Evolutionary conservation across 2,329 filamentous ascomycete genomes (phyloP).

Genomic region (Pseudogymnoascus verrucosus): DNA sequence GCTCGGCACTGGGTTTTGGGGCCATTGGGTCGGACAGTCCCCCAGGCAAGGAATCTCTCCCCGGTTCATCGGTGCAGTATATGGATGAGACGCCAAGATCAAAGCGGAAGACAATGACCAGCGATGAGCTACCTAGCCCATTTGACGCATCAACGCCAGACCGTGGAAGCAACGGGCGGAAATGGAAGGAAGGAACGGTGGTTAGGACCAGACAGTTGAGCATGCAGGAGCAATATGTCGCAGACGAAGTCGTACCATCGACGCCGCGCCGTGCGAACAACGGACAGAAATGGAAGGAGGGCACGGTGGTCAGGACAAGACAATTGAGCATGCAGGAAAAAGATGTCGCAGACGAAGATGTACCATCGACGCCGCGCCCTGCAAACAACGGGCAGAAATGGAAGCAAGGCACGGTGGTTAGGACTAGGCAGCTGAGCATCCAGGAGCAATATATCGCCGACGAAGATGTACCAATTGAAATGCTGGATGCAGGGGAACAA

Average conservation of each 20-base stretch:
- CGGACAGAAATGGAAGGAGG: not conserved
- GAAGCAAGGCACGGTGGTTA: not conserved
- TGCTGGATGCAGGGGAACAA: not conserved
- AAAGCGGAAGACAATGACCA: not conserved
- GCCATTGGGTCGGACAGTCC: not conserved
- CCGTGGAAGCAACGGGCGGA: not conserved
- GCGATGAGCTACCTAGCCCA: not conserved
- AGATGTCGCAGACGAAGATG: not conserved
- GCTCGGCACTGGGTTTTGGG: not conserved
- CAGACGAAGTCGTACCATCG: not conserved
- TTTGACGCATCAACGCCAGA: not conserved
- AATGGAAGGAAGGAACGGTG: not conserved
- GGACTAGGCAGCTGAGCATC: not conserved
- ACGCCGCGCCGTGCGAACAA: not conserved
- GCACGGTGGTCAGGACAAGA: not conserved
- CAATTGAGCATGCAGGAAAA: not conserved
- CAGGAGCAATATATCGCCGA: not conserved
- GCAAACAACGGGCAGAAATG: not conserved
- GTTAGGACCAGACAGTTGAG: not conserved
- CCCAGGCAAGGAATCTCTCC: not conserved
- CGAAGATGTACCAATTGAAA: not conserved
- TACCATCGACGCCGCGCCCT: not conserved
- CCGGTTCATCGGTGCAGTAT: not conserved
- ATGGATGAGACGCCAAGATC: not conserved
- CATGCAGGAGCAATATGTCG: not conserved